Evolutionary conservation across 2,329 filamentous ascomycete species (phyloP).

Genomic region (Trichoderma polysporum): DNA sequence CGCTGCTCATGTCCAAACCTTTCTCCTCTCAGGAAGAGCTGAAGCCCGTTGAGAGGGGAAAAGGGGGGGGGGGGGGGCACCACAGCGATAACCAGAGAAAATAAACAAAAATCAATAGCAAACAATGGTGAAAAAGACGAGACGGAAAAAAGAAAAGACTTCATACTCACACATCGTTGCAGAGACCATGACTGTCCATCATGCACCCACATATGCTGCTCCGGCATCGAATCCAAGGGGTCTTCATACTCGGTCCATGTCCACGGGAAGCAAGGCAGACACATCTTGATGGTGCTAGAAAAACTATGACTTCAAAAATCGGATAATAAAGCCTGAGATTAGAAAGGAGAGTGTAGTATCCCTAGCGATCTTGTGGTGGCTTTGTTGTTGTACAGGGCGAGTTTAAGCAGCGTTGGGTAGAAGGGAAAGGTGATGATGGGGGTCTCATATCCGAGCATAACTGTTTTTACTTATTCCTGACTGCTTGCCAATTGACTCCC

Average conservation of each 20-base stretch:
- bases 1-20: neutral
- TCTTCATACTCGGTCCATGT: constrained; percentile 49
- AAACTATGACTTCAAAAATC: neutral
- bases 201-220: constrained; percentile 45
- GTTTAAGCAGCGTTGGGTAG: neutral
- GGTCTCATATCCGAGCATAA: neutral
- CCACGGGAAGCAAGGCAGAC: constrained; percentile 54
- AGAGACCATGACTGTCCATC: constrained; percentile 40
- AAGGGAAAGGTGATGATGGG: neutral
- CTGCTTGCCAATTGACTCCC: neutral
- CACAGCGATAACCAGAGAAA: neutral
- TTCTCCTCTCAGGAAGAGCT: neutral
- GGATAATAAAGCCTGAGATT: neutral
- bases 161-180: constrained; percentile 39
- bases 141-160: neutral
- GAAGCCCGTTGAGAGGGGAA: neutral
- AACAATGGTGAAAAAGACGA: neutral
- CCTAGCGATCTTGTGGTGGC: neutral
- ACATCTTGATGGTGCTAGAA: constrained; percentile 41
- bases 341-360: neutral
- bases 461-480: neutral
- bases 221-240: constrained; percentile 37
- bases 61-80: neutral
- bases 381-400: neutral
- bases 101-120: neutral